Conservation (phyloP, 352 stramenopile species). For the Globisporangium emineosum region DNA sequence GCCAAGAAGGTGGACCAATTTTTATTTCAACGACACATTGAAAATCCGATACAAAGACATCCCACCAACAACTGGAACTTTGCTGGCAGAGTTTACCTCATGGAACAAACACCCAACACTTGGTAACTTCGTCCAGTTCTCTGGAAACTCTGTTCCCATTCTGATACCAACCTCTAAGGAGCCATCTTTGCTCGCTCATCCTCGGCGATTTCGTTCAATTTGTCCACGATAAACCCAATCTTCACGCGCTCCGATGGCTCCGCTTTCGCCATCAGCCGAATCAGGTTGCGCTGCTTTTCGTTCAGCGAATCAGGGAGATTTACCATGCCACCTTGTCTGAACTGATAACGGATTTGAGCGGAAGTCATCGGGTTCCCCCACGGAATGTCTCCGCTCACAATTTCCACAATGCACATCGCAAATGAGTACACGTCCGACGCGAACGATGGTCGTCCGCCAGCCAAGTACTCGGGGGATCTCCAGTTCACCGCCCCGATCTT, state of each 20-base stretch:
- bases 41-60: neutral
- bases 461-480: neutral
- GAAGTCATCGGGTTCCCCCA: neutral
- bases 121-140: neutral
- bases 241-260: too few species aligned
- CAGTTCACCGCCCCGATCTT: neutral
- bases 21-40: neutral
- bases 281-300: neutral
- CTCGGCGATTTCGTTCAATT: neutral
- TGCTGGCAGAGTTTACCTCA: too few species aligned
- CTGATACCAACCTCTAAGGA: neutral
- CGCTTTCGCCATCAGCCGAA: neutral
- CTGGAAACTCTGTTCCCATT: neutral
- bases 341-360: neutral
- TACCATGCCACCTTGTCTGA: neutral
- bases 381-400: neutral
- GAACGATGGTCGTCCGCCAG: neutral
- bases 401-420: neutral
- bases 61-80: too few species aligned
- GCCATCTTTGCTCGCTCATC: neutral
- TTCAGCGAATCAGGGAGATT: neutral
- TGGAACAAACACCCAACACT: too few species aligned
- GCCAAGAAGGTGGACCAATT: neutral
- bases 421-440: neutral
- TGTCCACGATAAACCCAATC: neutral